phyloP scores from a whole-genome alignment of 2,329 filamentous ascomycete genomes.

The Colletotrichum spaethianum region DNA sequence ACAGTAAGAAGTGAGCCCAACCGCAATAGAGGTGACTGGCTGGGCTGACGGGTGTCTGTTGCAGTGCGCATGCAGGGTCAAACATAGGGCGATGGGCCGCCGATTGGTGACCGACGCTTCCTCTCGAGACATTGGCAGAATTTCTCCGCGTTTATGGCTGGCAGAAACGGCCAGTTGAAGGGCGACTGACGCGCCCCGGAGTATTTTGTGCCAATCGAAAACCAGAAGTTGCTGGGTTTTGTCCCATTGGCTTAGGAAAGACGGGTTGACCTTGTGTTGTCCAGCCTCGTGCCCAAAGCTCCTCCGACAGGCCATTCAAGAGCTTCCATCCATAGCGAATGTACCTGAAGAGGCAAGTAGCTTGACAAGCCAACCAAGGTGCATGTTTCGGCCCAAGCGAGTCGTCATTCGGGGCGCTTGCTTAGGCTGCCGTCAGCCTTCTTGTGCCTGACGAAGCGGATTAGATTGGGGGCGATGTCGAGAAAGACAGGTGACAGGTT shows the following conservation, averaged over 20 bases:
- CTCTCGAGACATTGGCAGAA: constrained; percentile 35
- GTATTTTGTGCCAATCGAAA: constrained; percentile 27
- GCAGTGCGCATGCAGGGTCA: constrained; percentile 42
- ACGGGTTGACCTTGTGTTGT: constrained; percentile 26
- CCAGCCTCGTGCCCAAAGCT: constrained; percentile 37
- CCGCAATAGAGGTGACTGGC: constrained; percentile 9
- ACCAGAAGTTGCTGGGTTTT: background rate
- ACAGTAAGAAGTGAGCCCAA: constrained; percentile 33
- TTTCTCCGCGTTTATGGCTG: constrained; percentile 33
- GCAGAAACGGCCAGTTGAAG: background rate
- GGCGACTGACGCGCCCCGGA: constrained; percentile 20
- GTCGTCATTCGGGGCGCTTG: constrained; percentile 28
- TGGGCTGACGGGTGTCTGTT: constrained; percentile 18
- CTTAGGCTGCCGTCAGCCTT: constrained; percentile 48
- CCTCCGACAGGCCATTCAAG: background rate
- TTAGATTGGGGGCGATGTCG: constrained; percentile 22
- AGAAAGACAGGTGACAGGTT: constrained; percentile 35
- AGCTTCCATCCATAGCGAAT: background rate
- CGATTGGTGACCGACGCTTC: constrained; percentile 33
- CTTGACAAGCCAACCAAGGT: constrained; percentile 27
- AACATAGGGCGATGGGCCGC: constrained; percentile 40
- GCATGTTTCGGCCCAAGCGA: constrained; percentile 34
- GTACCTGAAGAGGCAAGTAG: constrained; percentile 6
- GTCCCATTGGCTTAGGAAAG: constrained; percentile 20
- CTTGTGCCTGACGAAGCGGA: constrained; percentile 45